Conservation (phyloP, 768 basidiomycete species). For the Leccinum arenicola region DNA sequence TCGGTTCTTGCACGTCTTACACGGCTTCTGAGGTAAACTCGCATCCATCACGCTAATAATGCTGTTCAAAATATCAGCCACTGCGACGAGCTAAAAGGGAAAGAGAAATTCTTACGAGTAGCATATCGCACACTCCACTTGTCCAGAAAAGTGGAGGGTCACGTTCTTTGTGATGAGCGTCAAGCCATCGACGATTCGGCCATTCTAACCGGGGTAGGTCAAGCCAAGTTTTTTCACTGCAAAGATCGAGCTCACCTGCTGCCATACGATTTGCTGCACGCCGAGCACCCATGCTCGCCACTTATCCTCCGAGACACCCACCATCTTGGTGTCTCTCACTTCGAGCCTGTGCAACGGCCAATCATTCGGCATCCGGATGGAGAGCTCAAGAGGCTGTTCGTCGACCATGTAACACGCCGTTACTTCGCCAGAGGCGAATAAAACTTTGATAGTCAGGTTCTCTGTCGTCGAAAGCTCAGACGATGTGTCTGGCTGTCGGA, state of each 20-base stretch:
- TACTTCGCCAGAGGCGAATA: conserved; percentile 72
- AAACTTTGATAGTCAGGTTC: conserved; percentile 76
- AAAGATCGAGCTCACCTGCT: conserved; percentile 56
- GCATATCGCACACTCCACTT: conserved; percentile 95
- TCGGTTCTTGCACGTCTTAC: conserved; percentile 90
- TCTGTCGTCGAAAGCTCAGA: conserved; percentile 65
- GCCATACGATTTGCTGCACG: conserved; percentile 87
- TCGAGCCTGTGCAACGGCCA: conserved; percentile 90
- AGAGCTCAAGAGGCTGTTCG: conserved; percentile 90
- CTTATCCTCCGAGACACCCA: conserved; percentile 84
- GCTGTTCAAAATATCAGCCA: conserved; percentile 36
- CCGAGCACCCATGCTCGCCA: conserved; percentile 95
- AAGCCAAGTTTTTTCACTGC: neutral
- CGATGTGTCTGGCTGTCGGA: conserved; percentile 52
- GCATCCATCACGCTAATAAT: conserved; percentile 91
- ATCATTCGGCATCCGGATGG: conserved; percentile 79
- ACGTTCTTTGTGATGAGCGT: conserved; percentile 94
- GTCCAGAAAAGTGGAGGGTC: conserved; percentile 88
- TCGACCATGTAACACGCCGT: conserved; percentile 84
- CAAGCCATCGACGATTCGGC: conserved; percentile 84
- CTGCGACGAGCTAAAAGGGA: neutral
- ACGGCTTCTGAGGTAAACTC: conserved; percentile 83
- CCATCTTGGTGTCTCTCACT: conserved; percentile 76
- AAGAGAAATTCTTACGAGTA: conserved; percentile 62
- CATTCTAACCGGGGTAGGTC: conserved; percentile 55